These are phyloP conservation scores for Alternaria arbusti DNA, from an alignment of 2,329 filamentous ascomycete species.

Conservation along the genomic window DNA sequence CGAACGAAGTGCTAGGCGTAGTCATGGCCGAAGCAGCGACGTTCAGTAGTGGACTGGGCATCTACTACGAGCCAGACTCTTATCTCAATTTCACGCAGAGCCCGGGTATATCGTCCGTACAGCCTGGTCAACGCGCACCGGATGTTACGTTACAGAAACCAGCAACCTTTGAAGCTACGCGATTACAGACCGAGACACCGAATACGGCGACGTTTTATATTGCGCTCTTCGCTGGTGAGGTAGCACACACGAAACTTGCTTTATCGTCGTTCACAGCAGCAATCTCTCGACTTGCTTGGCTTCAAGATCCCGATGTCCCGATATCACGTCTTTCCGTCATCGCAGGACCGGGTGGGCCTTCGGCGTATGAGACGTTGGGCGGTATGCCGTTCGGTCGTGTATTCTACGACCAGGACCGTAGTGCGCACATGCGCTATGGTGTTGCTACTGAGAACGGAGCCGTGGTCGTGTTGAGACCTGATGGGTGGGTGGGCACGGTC, in stretches of 20 bases:
- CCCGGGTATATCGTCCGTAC: slow-evolving; percentile 19
- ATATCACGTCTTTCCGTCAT: slow-evolving; percentile 38
- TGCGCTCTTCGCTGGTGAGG: slow-evolving; percentile 51
- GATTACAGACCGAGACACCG: slow-evolving; percentile 54
- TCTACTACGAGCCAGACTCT: slow-evolving; percentile 44
- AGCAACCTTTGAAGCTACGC: slow-evolving; percentile 52
- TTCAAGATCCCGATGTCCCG: slow-evolving; percentile 17
- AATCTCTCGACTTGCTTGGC: slow-evolving; percentile 9
- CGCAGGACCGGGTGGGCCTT: slow-evolving; percentile 30
- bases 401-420: slow-evolving; percentile 43
- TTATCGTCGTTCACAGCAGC: slow-evolving; percentile 20
- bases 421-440: slow-evolving; percentile 44
- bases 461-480: slow-evolving; percentile 42
- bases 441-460: slow-evolving; percentile 28
- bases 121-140: slow-evolving; percentile 54
- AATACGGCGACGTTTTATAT: slow-evolving; percentile 54
- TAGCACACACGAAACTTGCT: slow-evolving; percentile 15
- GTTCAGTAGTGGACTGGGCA: slow-evolving; percentile 43
- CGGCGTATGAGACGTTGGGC: slow-evolving; percentile 38
- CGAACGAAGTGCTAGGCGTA: slow-evolving; percentile 32
- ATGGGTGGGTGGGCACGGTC: slow-evolving; percentile 42
- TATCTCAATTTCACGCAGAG: slow-evolving; percentile 38
- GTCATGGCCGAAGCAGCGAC: slow-evolving; percentile 37
- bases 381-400: slow-evolving; percentile 44
- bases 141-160: slow-evolving; percentile 56